These are phyloP conservation scores for Capronia epimyces DNA, from an alignment of 2,329 filamentous ascomycete species.

Conservation along the genomic window DNA sequence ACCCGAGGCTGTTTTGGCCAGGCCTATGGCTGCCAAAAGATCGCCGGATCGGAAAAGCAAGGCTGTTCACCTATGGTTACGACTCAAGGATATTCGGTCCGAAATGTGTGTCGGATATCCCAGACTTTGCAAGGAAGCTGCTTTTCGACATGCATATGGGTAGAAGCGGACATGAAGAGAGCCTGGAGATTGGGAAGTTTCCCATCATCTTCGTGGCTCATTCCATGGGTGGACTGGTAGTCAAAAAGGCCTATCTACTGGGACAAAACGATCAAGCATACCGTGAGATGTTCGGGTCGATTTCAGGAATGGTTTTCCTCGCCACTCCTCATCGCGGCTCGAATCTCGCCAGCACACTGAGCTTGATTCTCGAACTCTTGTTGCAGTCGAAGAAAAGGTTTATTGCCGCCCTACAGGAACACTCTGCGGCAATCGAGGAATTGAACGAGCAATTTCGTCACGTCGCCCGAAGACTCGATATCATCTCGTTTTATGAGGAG, in stretches of 20 bases:
- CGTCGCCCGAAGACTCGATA: slow-evolving; percentile 33
- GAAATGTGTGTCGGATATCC: slow-evolving; percentile 9
- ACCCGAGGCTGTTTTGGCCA: slow-evolving; percentile 38
- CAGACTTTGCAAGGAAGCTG: slow-evolving; percentile 20
- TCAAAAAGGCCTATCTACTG: slow-evolving; percentile 17
- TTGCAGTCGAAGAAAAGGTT: neutral
- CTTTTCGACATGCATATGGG: slow-evolving; percentile 10
- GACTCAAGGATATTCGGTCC: slow-evolving; percentile 18
- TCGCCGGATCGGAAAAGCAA: slow-evolving; percentile 21
- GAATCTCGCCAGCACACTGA: slow-evolving; percentile 27
- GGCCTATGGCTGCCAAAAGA: slow-evolving; percentile 36
- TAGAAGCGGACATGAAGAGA: neutral
- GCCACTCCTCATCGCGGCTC: slow-evolving; percentile 33
- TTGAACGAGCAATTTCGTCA: slow-evolving; percentile 47
- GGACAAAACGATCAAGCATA: slow-evolving; percentile 9
- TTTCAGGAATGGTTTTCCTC: slow-evolving; percentile 29
- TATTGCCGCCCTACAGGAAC: slow-evolving; percentile 37
- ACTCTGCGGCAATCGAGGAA: slow-evolving; percentile 35
- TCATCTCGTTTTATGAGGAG: slow-evolving; percentile 48
- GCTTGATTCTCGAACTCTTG: slow-evolving; percentile 32
- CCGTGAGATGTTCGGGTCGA: neutral
- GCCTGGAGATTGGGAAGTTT: slow-evolving; percentile 1
- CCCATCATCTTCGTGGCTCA: slow-evolving; percentile 22
- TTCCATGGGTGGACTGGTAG: slow-evolving; percentile 17
- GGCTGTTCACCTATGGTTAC: slow-evolving; percentile 32